Evolutionary conservation across 805 yeast genomes (phyloP).

Genomic region (Blastobotrys americana): DNA sequence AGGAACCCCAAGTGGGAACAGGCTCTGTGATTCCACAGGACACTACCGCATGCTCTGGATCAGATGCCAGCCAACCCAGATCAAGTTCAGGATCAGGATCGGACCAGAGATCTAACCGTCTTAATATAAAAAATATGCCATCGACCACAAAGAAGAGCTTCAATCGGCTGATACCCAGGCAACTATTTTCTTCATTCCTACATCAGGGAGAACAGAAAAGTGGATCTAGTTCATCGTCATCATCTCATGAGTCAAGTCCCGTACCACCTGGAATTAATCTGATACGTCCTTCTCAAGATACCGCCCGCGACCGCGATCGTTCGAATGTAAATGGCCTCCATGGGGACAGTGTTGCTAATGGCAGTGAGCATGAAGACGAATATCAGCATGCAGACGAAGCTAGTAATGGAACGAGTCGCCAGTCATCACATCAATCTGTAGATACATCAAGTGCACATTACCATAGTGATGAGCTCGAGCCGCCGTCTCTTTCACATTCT

Average conservation of each 20-base stretch:
- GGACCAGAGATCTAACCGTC: too few species aligned
- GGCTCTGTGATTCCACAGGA: too few species aligned
- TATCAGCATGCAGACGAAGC: neutral
- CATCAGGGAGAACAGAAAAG: too few species aligned
- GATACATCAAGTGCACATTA: too few species aligned
- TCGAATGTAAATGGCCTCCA: neutral
- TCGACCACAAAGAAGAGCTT: neutral
- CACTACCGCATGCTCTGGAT: too few species aligned
- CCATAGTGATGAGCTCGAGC: too few species aligned
- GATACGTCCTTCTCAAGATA: neutral
- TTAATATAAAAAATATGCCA: neutral
- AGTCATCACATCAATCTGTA: too few species aligned
- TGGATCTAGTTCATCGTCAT: too few species aligned
- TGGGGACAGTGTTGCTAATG: neutral
- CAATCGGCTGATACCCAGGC: neutral
- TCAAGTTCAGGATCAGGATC: neutral
- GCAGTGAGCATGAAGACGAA: neutral
- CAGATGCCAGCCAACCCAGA: neutral
- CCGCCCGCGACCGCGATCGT: neutral
- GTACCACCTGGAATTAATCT: neutral
- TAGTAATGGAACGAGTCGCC: too few species aligned
- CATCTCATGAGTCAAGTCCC: too few species aligned
- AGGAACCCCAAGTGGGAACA: too few species aligned
- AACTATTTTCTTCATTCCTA: neutral
- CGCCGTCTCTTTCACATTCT: too few species aligned